Evolutionary conservation across 441 rosid genomes (phyloP).

Genomic region (Populus tomentosa): DNA sequence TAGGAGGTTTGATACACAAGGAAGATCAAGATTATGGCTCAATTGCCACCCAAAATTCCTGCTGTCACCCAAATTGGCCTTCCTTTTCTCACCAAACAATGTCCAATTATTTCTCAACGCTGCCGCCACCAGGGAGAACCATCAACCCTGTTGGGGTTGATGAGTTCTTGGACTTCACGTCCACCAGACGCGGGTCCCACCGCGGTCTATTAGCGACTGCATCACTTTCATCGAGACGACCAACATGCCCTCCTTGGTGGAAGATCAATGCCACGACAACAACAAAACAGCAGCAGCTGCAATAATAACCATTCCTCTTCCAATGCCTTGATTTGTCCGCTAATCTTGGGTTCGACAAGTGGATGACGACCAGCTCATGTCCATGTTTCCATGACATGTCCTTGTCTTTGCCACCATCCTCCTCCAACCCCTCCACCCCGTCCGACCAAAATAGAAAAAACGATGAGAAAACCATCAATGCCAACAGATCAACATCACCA

Average conservation of each 20-base stretch:
- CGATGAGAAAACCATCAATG: slow-evolving; percentile 36
- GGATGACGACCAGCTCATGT: slow-evolving; percentile 61
- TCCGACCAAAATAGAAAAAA: slow-evolving; percentile 53
- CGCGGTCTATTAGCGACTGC: slow-evolving; percentile 81
- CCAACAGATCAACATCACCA: slow-evolving; percentile 10
- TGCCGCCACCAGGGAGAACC: slow-evolving; percentile 37
- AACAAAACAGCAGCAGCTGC: slow-evolving; percentile 1
- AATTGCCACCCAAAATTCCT: slow-evolving; percentile 90
- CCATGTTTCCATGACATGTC: slow-evolving; percentile 52
- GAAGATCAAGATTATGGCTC: slow-evolving; percentile 49
- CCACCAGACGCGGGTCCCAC: slow-evolving; percentile 61
- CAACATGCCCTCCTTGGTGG: slow-evolving; percentile 23
- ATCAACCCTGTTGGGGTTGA: slow-evolving; percentile 59
- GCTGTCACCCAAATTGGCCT: slow-evolving; percentile 59
- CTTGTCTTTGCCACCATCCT: slow-evolving; percentile 18
- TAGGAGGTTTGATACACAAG: not conserved
- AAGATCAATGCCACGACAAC: slow-evolving; percentile 11
- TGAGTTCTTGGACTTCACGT: slow-evolving; percentile 90
- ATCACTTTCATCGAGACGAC: slow-evolving; percentile 32
- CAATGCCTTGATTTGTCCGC: not conserved
- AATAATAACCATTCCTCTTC: not conserved
- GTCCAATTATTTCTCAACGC: slow-evolving; percentile 12
- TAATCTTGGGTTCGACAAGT: slow-evolving; percentile 32
- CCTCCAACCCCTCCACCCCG: slow-evolving; percentile 45
- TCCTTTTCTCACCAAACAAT: slow-evolving; percentile 43